Conservation (phyloP, 2,329 filamentous ascomycete genomes). For the Trichoderma gracile region DNA sequence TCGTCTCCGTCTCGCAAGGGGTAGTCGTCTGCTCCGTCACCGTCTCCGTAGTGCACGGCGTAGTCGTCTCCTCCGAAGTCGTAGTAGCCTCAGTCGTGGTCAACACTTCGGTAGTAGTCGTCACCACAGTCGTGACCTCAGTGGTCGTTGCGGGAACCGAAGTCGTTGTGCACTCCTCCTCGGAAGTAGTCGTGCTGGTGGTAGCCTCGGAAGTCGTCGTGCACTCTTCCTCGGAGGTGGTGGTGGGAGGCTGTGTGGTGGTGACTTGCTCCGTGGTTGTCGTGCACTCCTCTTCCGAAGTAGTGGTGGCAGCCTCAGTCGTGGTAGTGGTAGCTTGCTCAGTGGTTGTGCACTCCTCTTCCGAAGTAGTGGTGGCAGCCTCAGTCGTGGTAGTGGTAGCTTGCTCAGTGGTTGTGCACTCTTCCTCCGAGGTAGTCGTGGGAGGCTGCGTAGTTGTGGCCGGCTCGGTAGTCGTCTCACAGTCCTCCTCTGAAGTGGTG, state of each 20-base stretch:
- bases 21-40: too few species aligned
- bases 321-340: conserved; percentile 8
- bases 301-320: neutral
- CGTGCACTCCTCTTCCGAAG: conserved; percentile 3
- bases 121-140: neutral
- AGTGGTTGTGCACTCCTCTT: neutral
- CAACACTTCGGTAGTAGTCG: neutral
- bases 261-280: too few species aligned
- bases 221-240: too few species aligned
- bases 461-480: neutral
- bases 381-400: conserved; percentile 9
- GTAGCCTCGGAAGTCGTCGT: too few species aligned
- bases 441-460: conserved; percentile 5
- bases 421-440: neutral
- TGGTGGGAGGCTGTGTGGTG: conserved; percentile 18
- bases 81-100: neutral
- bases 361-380: conserved; percentile 13
- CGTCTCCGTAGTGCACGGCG: neutral
- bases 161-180: neutral
- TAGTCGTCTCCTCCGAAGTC: neutral
- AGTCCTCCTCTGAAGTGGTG: neutral
- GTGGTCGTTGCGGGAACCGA: conserved; percentile 12
- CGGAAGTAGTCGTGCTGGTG: too few species aligned
- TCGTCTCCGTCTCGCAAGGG: too few species aligned
- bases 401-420: neutral